Base-by-base conservation (phyloP, 345 rosid species). In the Hypericum perforatum region DNA sequence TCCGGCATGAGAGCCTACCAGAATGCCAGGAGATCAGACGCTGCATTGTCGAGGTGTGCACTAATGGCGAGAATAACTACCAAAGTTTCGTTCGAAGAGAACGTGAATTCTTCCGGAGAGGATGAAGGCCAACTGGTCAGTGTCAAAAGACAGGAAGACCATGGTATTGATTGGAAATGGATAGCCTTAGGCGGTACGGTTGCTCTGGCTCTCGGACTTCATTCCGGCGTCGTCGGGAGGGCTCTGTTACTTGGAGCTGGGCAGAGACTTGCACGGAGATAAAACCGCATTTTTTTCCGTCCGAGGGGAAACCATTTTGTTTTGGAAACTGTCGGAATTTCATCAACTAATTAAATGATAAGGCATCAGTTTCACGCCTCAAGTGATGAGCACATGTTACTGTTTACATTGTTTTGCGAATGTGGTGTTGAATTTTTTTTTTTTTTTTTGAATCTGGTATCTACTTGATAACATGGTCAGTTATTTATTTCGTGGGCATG, bases 161-260 rank as follows among this genome's bases (percentile, higher is more conserved):
- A 69, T 22, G 83, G 86, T 43, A 54, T 85, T 45, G 94, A 92
- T 58, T 92, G 98, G 98, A 92, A 82, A 64, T 92, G 95, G 95
- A 56, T 89, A 0, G 85, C 65, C 11, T 41, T 85, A 37, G 99
- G 95, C 38, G 97, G 97, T 61, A 70, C 85, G 0, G 80, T 83
- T 37, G 95, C 95, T 41, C 64, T 89, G 49, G 91, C 71, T 49
- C 76, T 82, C 5, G 96, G 95, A 50, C 82, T 92, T 57, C 94
- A 68, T 43, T 53, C 86, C 0, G 94, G 95, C 37, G 63, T 62
- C 43, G 59, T 87, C 42, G 96, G 96, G 66, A 87, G 78, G 78
- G 85, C 72, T 9, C 60, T 92, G 69, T 53, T 92, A 22, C 67
- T 82, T 22, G 96, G 96, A 62, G 96, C 90, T 7, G 96, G 90